Base-by-base conservation (phyloP, 371 early-diverging fungal species). In the Rhizopus microsporus region DNA sequence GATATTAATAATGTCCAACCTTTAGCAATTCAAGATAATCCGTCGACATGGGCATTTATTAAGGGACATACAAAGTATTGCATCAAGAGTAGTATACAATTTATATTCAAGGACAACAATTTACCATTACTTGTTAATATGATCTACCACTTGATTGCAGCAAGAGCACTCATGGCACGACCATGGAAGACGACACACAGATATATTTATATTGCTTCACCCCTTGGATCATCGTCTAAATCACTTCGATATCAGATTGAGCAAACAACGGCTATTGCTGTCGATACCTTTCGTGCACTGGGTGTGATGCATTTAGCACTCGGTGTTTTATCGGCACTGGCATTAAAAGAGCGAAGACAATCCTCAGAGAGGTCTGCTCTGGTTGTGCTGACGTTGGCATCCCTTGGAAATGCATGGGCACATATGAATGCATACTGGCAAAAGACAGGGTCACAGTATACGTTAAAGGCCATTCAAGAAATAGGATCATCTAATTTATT, bases 41-140 rank as follows among this genome's bases (percentile, higher is more conserved):
- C 75, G 2, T 65, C 75, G 5, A 50, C 56, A 8, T 46, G 60
- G 16, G 57, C 59, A 7, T 58, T 71, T 23, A 47, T 71, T 10
- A 52, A 45, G 34, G 71, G 74, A 17, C 72, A 75, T 46, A 42
- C 54, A 0, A 48, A 53, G 29, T 63, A 69, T 3, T 54, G 71
- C 37, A 23, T 45, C 7, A 56, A 56, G 43, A 43, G 68, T 0
- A 29, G 56, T 15, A 31, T 73, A 13, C 60, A 63, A 23, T 68
- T 68, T 33, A 52, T 73, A 39, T 78, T 78, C 55, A 69, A 63
- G 48, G 69, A 78, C 51, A 78, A 78, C 33, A 78, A 72, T 50
- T 48, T 74, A 13, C 73, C 75, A 3, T 42, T 78, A 13, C 32
- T 78, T 2, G 47, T 78, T 40, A 72, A 78, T 35, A 32, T 73